Base-by-base conservation (phyloP, 2,329 filamentous ascomycete genomes). In the Albophoma yamanashiensis region DNA sequence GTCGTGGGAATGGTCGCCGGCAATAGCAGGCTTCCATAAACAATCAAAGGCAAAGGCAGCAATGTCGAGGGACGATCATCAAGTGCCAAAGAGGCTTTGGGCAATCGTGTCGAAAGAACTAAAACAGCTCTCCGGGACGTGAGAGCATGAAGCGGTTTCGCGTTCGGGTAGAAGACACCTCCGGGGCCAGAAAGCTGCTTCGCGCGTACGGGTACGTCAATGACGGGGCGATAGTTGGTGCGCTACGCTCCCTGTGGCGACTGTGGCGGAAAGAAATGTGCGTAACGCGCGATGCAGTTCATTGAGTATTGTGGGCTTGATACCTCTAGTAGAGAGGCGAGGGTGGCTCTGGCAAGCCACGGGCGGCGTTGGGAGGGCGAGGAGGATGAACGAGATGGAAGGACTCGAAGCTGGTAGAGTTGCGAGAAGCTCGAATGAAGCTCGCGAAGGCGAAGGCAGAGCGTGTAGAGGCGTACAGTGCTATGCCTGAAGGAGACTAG, bases 171-270 rank as follows among this genome's bases (percentile, higher is more conserved):
- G 14, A 25, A 12, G 17, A 38, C 15, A 31, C 22, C 14, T 6
- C 39, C n/a, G 27, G 3, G 12, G 22, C 39, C 20, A 45, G 20
- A 25, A 11, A 43, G 20, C 11, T 55, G 25, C 15, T 31, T 36
- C 14, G 50, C 31, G 50, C 50, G 50, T 22, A 4, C 50, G 31
- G 22, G 31, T 31, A 22, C 31, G 50, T 55, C 31, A 22, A 36
- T 55, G 50, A 55, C 50, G 50, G 31, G 8, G 25, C 55, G 56
- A 31, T n/a, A 31, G 52, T 39, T 50, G 39, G 55, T n/a, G 39
- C n/a, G 50, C 56, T 50, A 58, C 50, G 57, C 43, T 57, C 40
- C 34, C 34, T 56, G 57, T 12, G 34, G 57, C 53, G 57, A 61
- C 38, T 7, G 47, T 56, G 56, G 57, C 58, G 11, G 45, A 9